Conservation (phyloP, 441 rosid genomes). For the Populus trichocarpa region DNA sequence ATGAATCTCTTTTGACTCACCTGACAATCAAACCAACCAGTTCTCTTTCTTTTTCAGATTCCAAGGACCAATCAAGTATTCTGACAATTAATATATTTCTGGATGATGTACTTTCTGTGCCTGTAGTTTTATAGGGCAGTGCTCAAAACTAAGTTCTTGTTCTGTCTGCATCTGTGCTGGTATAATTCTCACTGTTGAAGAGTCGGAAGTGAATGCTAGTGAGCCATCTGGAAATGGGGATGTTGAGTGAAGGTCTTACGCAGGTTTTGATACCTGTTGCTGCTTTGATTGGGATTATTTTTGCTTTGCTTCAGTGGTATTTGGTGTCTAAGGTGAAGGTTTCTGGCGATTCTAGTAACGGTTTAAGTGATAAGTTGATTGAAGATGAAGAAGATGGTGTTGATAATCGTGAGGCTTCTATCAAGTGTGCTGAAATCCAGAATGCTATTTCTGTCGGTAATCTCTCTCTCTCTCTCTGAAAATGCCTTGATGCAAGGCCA, state of each 20-base stretch:
- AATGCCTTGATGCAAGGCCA: neutral
- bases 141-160: neutral
- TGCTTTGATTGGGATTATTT: constrained; percentile 63
- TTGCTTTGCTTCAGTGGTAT: constrained; percentile 63
- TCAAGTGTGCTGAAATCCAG: constrained; percentile 78
- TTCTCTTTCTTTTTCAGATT: neutral
- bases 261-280: constrained; percentile 63
- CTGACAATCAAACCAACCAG: constrained; percentile 46
- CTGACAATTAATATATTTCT: constrained; percentile 7
- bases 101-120: constrained; percentile 3
- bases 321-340: constrained; percentile 55
- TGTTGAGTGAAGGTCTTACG: constrained; percentile 56
- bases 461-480: too few species aligned
- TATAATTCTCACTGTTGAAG: neutral
- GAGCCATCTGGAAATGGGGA: constrained; percentile 29
- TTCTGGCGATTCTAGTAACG: constrained; percentile 38
- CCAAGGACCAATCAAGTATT: constrained; percentile 19
- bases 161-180: constrained; percentile 4
- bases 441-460: constrained; percentile 64
- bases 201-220: neutral
- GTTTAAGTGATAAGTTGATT: constrained; percentile 51
- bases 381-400: constrained; percentile 77
- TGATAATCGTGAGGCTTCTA: constrained; percentile 56
- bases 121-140: neutral
- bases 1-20: constrained; percentile 12